A percentile compares a stretch with the other conserved stretches of the same genome.
phyloP scores from a whole-genome alignment of 2,329 filamentous ascomycete species.

The Scedosporium apiospermum region DNA sequence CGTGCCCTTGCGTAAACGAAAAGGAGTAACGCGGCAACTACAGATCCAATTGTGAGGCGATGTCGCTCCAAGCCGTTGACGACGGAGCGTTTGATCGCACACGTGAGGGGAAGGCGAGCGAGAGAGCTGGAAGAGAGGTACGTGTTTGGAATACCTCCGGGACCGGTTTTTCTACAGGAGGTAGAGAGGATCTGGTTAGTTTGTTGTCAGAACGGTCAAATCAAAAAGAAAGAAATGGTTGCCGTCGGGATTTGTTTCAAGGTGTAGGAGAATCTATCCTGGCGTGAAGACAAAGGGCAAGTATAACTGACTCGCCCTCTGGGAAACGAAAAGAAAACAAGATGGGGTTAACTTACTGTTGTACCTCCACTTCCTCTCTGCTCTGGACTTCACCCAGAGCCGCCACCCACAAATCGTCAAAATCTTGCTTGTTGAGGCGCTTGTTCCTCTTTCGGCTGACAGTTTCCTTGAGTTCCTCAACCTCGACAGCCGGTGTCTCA shows the following conservation, averaged over 20 bases:
- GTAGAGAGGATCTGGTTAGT: constrained; percentile 82
- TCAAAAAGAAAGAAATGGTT: background rate
- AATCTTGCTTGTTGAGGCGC: constrained; percentile 77
- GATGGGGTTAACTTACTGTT: constrained; percentile 40
- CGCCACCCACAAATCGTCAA: constrained; percentile 76
- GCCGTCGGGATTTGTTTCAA: background rate
- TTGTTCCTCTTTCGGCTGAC: constrained; percentile 70
- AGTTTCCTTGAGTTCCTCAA: constrained; percentile 67
- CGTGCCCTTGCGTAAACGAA: constrained; percentile 55
- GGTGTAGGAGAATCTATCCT: background rate
- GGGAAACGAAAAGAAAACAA: constrained; percentile 17
- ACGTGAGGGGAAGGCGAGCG: constrained; percentile 81
- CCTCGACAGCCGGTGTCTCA: constrained; percentile 49
- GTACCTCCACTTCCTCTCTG: constrained; percentile 50
- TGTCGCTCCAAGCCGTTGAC: constrained; percentile 74
- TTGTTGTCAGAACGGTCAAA: constrained; percentile 40
- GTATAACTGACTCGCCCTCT: no score
- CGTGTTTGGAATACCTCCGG: constrained; percentile 50
- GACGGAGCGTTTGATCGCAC: constrained; percentile 69
- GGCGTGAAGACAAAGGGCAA: no score
- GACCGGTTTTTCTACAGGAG: constrained; percentile 62
- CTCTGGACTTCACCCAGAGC: constrained; percentile 63
- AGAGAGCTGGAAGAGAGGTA: constrained; percentile 77
- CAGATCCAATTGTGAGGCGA: constrained; percentile 71
- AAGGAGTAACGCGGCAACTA: constrained; percentile 40